Evolutionary conservation across 805 yeast species (phyloP).

Genomic region (Ogataea methylovora): DNA sequence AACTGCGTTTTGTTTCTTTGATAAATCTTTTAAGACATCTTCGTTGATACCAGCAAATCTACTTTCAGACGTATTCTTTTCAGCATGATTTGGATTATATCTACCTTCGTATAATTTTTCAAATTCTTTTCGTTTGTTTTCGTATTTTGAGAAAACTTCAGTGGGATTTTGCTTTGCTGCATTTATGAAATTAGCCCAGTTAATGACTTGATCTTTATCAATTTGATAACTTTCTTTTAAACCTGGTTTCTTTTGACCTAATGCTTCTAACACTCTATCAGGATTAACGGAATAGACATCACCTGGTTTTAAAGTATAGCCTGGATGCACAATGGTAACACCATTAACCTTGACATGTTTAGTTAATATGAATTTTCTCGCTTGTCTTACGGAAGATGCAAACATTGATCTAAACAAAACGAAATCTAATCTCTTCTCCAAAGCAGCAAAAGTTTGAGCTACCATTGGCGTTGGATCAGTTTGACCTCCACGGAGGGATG

Average conservation of each 20-base stretch:
- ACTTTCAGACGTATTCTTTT: conserved; percentile 21
- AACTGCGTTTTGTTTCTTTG: conserved; percentile 20
- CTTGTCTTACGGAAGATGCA: conserved; percentile 90
- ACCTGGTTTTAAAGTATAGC: conserved; percentile 71
- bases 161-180: conserved; percentile 50
- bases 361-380: conserved; percentile 75
- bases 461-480: conserved; percentile 69
- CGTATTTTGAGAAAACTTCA: conserved; percentile 37
- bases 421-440: conserved; percentile 84
- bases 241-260: conserved; percentile 82
- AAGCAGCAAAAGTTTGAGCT: conserved; percentile 78
- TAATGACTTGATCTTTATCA: conserved; percentile 63
- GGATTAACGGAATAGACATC: conserved; percentile 85
- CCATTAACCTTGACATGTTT: conserved; percentile 88
- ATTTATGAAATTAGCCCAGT: conserved; percentile 70
- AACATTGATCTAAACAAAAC: conserved; percentile 90
- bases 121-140: conserved; percentile 30
- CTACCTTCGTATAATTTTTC: conserved; percentile 9
- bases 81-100: conserved; percentile 6
- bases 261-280: conserved; percentile 72
- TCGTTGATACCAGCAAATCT: conserved; percentile 20
- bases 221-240: conserved; percentile 56
- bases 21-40: conserved; percentile 29
- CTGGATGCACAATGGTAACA: conserved; percentile 66
- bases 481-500: conserved; percentile 56